phyloP scores from a whole-genome alignment of 2,329 filamentous ascomycete species.

The Sordariomycetes sp. region DNA sequence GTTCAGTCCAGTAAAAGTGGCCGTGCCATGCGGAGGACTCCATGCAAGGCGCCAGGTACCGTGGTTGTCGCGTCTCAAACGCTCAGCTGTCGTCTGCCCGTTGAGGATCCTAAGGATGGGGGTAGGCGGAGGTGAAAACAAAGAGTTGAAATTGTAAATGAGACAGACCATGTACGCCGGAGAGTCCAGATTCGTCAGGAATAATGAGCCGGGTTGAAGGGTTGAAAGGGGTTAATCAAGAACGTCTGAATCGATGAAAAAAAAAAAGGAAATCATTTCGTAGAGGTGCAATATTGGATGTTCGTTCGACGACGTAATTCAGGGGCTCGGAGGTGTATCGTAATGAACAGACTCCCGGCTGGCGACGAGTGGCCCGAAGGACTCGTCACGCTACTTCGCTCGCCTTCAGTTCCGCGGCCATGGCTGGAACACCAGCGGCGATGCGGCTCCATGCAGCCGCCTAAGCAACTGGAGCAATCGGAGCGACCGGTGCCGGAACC shows the following conservation, averaged over 20 bases:
- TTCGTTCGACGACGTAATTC: slow-evolving; percentile 1
- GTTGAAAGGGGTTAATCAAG: not conserved
- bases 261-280: slow-evolving; percentile 4
- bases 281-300: slow-evolving; percentile 2
- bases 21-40: slow-evolving; percentile 1
- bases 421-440: not conserved
- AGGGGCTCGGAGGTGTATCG: not conserved
- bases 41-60: not conserved
- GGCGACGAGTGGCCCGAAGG: too few relatives aligned
- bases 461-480: slow-evolving; percentile 33
- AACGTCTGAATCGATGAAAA: slow-evolving; percentile 1
- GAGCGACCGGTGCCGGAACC: slow-evolving; percentile 31
- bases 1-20: not conserved
- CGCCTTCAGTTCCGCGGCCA: too few relatives aligned
- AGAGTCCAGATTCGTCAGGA: slow-evolving; percentile 5
- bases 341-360: not conserved
- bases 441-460: slow-evolving; percentile 7
- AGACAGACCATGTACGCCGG: slow-evolving; percentile 3
- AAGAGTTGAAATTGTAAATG: slow-evolving; percentile 3
- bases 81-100: too few relatives aligned
- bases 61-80: not conserved
- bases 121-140: slow-evolving; percentile 2
- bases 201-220: slow-evolving; percentile 1
- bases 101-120: slow-evolving; percentile 1
- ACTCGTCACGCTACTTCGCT: not conserved